Percentiles rank a stretch among this genome's conserved stretches.
These are phyloP conservation scores for Sapria himalayana DNA, from an alignment of 345 rosid species.

Conservation along the genomic window DNA sequence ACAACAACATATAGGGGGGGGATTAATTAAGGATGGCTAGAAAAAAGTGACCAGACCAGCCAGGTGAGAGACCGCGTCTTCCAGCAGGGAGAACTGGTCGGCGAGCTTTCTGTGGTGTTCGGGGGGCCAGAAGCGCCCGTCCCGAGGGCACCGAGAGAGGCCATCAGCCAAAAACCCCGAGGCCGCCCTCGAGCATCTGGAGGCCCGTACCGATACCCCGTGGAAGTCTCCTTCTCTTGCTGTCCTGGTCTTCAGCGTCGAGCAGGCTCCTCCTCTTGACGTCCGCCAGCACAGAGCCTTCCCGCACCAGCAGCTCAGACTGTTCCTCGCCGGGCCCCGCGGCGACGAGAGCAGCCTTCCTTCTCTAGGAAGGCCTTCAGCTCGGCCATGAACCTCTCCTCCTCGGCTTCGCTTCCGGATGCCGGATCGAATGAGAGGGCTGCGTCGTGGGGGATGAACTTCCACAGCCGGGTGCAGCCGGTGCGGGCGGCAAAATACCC, in stretches of 20 bases:
- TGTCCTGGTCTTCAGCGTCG: slow-evolving; percentile 15
- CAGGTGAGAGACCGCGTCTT: slow-evolving; percentile 39
- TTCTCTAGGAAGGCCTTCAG: slow-evolving; percentile 70
- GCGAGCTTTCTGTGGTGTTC: slow-evolving; percentile 37
- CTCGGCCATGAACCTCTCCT: slow-evolving; percentile 54
- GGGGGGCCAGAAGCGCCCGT: slow-evolving; percentile 12
- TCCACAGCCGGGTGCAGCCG: slow-evolving; percentile 64
- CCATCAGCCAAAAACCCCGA: slow-evolving; percentile 46
- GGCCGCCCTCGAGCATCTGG: slow-evolving; percentile 48
- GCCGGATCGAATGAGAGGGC: slow-evolving; percentile 52
- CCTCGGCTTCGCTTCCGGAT: slow-evolving; percentile 36
- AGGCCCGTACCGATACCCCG: slow-evolving; percentile 55
- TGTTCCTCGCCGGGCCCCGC: slow-evolving; percentile 23
- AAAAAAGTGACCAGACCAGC: slow-evolving; percentile 19
- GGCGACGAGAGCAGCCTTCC: slow-evolving; percentile 34
- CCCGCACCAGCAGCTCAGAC: slow-evolving; percentile 26
- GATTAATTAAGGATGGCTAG: no score
- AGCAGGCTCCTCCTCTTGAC: slow-evolving; percentile 15
- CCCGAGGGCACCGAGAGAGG: slow-evolving; percentile 38
- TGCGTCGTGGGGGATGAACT: slow-evolving; percentile 64
- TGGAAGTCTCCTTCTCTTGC: slow-evolving; percentile 71
- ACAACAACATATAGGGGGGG: no score
- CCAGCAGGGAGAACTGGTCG: slow-evolving; percentile 40
- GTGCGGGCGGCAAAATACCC: slow-evolving; percentile 77
- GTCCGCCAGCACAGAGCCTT: slow-evolving; percentile 28